phyloP scores from a whole-genome alignment of 176 grass and related monocot genomes.

The Lolium perenne region DNA sequence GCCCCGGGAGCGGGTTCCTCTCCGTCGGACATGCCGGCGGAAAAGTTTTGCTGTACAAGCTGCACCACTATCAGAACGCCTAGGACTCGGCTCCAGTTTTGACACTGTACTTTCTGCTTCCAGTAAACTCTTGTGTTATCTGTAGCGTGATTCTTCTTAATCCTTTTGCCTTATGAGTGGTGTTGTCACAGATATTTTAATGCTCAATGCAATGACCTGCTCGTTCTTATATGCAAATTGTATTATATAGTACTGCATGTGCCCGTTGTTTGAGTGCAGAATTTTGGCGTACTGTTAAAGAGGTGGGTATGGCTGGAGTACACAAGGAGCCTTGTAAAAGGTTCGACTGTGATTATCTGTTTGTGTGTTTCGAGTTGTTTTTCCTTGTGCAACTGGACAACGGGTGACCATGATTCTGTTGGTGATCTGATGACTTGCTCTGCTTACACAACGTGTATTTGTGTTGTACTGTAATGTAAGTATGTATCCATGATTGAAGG shows the following conservation, averaged over 20 bases:
- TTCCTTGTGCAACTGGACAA: no score
- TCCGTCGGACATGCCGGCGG: conserved; percentile 72
- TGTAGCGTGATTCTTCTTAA: conserved; percentile 15
- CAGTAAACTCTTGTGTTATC: not conserved
- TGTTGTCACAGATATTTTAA: not conserved
- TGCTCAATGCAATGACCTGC: not conserved
- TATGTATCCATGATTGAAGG: no score
- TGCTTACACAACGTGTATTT: no score
- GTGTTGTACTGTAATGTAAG: no score
- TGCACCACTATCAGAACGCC: conserved; percentile 81
- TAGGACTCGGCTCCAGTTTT: conserved; percentile 14
- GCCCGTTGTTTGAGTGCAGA: not conserved
- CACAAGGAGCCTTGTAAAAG: not conserved
- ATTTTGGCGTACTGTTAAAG: not conserved
- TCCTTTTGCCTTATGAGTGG: not conserved
- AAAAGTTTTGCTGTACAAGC: conserved; percentile 85
- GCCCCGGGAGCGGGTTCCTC: conserved; percentile 73
- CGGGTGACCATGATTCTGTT: no score
- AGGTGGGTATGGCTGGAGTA: not conserved
- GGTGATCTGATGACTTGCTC: no score
- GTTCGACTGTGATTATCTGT: not conserved
- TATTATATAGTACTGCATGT: not conserved
- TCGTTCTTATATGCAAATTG: not conserved
- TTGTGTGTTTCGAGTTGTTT: no score
- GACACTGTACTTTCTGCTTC: not conserved